Conservation (phyloP, 2,329 filamentous ascomycete species). For the Beauveria sp. region DNA sequence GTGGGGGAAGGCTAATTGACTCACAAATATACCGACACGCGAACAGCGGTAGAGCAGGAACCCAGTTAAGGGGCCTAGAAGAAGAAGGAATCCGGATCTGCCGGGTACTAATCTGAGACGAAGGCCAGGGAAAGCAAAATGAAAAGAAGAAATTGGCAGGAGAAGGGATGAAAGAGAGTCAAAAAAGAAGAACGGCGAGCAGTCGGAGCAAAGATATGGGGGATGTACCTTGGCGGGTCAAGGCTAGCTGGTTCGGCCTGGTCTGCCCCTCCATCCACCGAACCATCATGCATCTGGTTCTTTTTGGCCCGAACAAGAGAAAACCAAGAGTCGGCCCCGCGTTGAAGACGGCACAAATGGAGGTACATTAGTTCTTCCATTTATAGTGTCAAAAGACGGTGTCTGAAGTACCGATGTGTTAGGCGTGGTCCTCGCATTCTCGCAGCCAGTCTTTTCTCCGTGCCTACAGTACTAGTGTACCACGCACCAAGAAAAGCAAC, state of each 20-base stretch:
- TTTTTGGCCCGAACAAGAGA: neutral
- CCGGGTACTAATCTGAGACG: neutral
- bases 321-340: neutral
- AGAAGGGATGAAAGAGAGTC: neutral
- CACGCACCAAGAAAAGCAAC: too few relatives aligned
- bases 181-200: constrained; percentile 4
- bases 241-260: constrained; percentile 1
- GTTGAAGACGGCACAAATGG: neutral
- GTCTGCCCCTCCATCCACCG: constrained; percentile 6
- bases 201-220: constrained; percentile 7
- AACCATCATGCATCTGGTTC: neutral
- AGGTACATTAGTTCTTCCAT: neutral
- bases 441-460: too few relatives aligned
- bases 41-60: neutral
- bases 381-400: neutral
- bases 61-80: constrained; percentile 9
- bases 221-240: constrained; percentile 5
- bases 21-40: neutral
- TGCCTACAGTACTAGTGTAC: too few relatives aligned
- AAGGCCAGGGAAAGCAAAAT: neutral
- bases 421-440: too few relatives aligned
- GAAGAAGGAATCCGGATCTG: neutral
- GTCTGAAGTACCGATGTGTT: neutral
- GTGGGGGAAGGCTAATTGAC: constrained; percentile 5
- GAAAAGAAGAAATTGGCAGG: neutral